Evolutionary conservation across 2,329 filamentous ascomycete species (phyloP), one percentile per base, ranked within the genome.

Genomic region (Verticillium albo-atrum): DNA sequence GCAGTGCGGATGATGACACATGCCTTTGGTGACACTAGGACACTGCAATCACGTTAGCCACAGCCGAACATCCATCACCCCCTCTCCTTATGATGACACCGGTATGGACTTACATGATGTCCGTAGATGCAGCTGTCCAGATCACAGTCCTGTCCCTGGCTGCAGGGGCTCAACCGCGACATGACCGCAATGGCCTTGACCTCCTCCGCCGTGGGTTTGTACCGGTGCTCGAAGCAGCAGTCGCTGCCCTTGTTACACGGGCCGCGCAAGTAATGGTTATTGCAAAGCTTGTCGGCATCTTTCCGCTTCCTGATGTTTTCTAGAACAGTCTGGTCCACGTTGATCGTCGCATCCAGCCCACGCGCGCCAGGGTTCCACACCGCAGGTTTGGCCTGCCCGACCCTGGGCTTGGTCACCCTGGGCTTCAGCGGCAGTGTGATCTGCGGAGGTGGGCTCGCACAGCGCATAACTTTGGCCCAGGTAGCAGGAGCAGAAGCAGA

Each of bases 41-140:
- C 82, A 85, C 82, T 85, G 58, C 12, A 17, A 3, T 30, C 26
- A 53, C 27, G 50, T 27, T 14, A 30, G 50, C 50, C 20, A 25
- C 20, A 51, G 15, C 17, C n/a, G n/a, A n/a, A n/a, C n/a, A n/a
- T n/a, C n/a, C 26, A 28, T 51, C 34, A 37, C 12, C 17, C 12
- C 35, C 35, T 15, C 35, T 37, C 35, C 14, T 4, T 6, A 14
- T 15, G 15, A 53, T 26, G 3, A 4, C 35, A 9, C 37, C n/a
- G 23, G 15, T 15, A 47, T 9, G 7, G n/a, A 76, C 82, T 74
- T 67, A 85, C 82, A 66, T 88, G 80, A 68, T 88, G 85, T 3
- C 85, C 85, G 64, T 88, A 87, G 60, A 87, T 86, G 67, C 85
- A 88, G 62, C 82, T 79, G 2, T 80, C 77, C 4, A 79, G 71